Evolutionary conservation across 2,329 filamentous ascomycete genomes (phyloP).

Genomic region (Sporothrix globosa): DNA sequence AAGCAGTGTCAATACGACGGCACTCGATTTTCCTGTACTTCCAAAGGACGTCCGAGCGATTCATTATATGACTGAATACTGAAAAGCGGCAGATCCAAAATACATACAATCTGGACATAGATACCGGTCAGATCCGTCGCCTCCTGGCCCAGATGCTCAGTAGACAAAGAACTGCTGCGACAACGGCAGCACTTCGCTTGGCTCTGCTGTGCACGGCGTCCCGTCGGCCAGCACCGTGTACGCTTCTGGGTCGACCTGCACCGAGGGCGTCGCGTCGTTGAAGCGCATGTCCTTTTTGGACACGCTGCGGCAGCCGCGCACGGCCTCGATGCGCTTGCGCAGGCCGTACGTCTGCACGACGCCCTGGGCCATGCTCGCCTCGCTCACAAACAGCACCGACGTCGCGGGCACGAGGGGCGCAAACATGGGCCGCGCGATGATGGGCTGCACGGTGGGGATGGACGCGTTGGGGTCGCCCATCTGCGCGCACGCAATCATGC

Average conservation of each 20-base stretch:
- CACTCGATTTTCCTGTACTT: neutral
- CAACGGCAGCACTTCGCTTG: slow-evolving; percentile 70
- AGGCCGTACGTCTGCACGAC: slow-evolving; percentile 72
- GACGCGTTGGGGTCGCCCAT: slow-evolving; percentile 86
- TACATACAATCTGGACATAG: neutral
- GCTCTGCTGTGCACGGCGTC: slow-evolving; percentile 70
- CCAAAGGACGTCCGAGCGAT: neutral
- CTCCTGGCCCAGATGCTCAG: slow-evolving; percentile 43
- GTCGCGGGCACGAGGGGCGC: slow-evolving; percentile 71
- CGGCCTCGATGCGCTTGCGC: slow-evolving; percentile 77
- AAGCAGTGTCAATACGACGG: neutral
- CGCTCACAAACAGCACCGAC: slow-evolving; percentile 81
- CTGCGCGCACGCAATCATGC: slow-evolving; percentile 78
- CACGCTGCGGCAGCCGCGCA: slow-evolving; percentile 72
- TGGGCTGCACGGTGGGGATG: slow-evolving; percentile 85
- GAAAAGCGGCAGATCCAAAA: slow-evolving; percentile 2
- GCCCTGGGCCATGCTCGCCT: slow-evolving; percentile 69
- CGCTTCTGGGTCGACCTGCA: slow-evolving; percentile 89
- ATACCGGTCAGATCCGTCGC: neutral
- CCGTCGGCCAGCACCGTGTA: slow-evolving; percentile 89
- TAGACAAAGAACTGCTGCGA: slow-evolving; percentile 79
- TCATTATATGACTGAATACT: neutral
- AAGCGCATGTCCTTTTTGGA: slow-evolving; percentile 89
- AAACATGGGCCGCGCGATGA: slow-evolving; percentile 86
- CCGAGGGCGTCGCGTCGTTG: slow-evolving; percentile 80